Conservation (phyloP, 1,284 basidiomycete species). For the Grifola frondosa region DNA sequence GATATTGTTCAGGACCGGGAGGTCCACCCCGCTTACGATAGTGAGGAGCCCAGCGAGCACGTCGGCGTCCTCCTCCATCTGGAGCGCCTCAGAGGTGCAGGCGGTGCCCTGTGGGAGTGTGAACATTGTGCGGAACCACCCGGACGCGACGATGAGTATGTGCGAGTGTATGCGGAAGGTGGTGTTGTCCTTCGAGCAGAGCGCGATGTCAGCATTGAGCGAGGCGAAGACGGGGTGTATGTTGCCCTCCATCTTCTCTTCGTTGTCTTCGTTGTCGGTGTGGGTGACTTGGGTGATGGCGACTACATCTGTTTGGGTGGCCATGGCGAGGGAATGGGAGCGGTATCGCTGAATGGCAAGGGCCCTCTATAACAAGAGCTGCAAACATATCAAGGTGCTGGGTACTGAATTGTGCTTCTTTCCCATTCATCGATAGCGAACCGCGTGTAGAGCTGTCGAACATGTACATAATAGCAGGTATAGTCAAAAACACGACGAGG, state of each 20-base stretch:
- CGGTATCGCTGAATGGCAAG: too few species aligned
- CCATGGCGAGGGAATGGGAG: too few species aligned
- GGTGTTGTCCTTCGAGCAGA: conserved; percentile 40
- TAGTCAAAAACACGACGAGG: too few species aligned
- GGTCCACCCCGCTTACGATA: conserved; percentile 53
- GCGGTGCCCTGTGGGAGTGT: conserved; percentile 37
- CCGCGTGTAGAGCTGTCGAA: too few species aligned
- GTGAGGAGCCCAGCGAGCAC: conserved; percentile 52
- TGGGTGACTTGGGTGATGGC: too few species aligned
- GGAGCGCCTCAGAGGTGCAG: neutral
- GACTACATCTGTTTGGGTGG: too few species aligned
- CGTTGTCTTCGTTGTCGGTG: too few species aligned
- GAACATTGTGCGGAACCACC: conserved; percentile 56
- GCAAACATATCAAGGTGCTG: too few species aligned
- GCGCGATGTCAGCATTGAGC: conserved; percentile 47
- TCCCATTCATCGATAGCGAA: neutral
- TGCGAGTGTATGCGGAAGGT: conserved; percentile 55
- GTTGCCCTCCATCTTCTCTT: neutral
- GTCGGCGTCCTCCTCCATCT: conserved; percentile 5
- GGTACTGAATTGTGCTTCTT: too few species aligned
- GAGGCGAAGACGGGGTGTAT: conserved; percentile 43
- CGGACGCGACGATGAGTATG: conserved; percentile 53
- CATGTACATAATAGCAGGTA: too few species aligned
- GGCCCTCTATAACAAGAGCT: too few species aligned
- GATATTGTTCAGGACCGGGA: conserved; percentile 44